Base-by-base conservation (phyloP, 2,329 filamentous ascomycete species). In the Diplodia seriata region DNA sequence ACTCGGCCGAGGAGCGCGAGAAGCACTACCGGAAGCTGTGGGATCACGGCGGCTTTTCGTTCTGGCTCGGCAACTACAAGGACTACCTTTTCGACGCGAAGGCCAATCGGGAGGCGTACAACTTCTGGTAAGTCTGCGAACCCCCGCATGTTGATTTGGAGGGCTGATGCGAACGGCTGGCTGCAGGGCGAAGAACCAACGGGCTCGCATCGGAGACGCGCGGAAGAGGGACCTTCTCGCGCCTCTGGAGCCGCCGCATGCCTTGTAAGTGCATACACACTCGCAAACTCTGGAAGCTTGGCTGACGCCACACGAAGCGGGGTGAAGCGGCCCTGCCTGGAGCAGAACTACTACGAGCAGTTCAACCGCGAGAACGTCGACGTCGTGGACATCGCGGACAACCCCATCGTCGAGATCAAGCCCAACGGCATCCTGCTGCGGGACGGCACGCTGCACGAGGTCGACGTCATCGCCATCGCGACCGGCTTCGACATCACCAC, bases 301-400 rank as follows among this genome's bases (percentile, higher is more conserved):
- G 36, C 40, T 47, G 23, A 61, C 40, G 9, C 4, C 14, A 29
- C 33, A 14, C 1, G 1, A 2, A 63, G 59, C 66, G 82, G 82
- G 11, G 80, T 80, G 12, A 84, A 84, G 74, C 74, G 82, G 18
- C 80, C 81, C 7, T 79, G 76, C 51, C 74, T 84, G 1, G 82
- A 84, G 71, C 81, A 83, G 67, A 77, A 81, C 70, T 84, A 77
- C 68, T 84, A 83, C 63, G 81, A 84, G 70, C 75, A 80, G 69
- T 73, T 83, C 20, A 79, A 83, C 70, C 75, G 73, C 40, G 76
- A 78, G 6, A 77, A 83, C 66, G 81, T 82, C 57, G 74, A 76
- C n/a, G 77, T 83, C 20, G 74, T 83, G 23, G 77, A 82, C 68
- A 76, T 82, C 66, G 80, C 79, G 50, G 76, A 78, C 68, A 79